Conservation (phyloP, 306 rosid species). For the Calophaca sinica region DNA sequence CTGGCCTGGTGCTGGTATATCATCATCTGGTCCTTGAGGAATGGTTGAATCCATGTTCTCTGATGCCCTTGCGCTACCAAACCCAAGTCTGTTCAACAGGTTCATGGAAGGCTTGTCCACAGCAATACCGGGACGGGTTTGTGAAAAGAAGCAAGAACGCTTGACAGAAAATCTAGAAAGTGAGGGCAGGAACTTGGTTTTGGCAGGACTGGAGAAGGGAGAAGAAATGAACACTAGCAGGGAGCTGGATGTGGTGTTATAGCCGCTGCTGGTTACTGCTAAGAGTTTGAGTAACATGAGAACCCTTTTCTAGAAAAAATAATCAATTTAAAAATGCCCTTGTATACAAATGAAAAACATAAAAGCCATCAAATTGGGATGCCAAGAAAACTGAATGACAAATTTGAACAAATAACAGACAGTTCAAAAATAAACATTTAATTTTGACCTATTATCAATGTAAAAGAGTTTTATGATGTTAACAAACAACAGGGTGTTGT, state of each 20-base stretch:
- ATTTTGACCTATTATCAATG: neutral
- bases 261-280: slow-evolving; percentile 52
- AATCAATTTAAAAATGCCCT: slow-evolving; percentile 17
- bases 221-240: slow-evolving; percentile 45
- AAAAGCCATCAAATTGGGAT: neutral
- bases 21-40: slow-evolving; percentile 85
- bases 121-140: slow-evolving; percentile 48
- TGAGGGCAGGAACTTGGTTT: slow-evolving; percentile 54
- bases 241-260: slow-evolving; percentile 52
- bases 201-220: slow-evolving; percentile 47
- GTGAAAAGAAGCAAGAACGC: slow-evolving; percentile 52
- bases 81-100: slow-evolving; percentile 75
- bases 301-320: slow-evolving; percentile 32
- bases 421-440: slow-evolving; percentile 3
- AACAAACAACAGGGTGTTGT: neutral
- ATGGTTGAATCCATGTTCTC: slow-evolving; percentile 70
- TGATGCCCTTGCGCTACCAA: slow-evolving; percentile 61
- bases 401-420: slow-evolving; percentile 19
- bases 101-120: slow-evolving; percentile 68
- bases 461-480: neutral
- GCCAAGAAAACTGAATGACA: slow-evolving; percentile 12
- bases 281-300: slow-evolving; percentile 59
- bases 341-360: neutral
- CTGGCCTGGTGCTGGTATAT: slow-evolving; percentile 80
- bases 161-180: slow-evolving; percentile 57